These are phyloP conservation scores for Linaria vulgaris DNA, from an alignment of 257 asterid species.

Conservation along the genomic window DNA sequence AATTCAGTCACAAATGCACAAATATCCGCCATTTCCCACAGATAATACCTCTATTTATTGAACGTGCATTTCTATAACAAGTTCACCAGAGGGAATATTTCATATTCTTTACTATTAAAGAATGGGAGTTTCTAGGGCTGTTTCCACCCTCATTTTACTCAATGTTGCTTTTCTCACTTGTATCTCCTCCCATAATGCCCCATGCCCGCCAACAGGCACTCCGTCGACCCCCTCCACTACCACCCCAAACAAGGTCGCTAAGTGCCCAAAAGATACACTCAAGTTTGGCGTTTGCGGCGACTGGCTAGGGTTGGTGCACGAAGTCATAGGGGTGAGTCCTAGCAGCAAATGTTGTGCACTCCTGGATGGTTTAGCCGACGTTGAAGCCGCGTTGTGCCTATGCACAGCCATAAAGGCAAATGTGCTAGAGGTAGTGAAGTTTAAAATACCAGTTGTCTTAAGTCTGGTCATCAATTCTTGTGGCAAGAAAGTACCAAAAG, in stretches of 20 bases:
- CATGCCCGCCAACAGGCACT: constrained; percentile 49
- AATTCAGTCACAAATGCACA: constrained; percentile 21
- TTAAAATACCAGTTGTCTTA: constrained; percentile 61
- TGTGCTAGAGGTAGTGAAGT: constrained; percentile 47
- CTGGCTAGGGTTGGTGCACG: constrained; percentile 82
- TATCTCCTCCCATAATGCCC: constrained; percentile 42
- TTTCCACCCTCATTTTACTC: constrained; percentile 37
- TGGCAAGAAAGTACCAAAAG: constrained; percentile 78
- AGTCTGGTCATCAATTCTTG: constrained; percentile 67
- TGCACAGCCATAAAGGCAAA: constrained; percentile 86
- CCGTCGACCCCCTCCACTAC: too few relatives aligned
- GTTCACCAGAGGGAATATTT: neutral
- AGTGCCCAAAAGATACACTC: constrained; percentile 77
- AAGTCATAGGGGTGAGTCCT: constrained; percentile 64
- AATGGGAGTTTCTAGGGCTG: constrained; percentile 43
- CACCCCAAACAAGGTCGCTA: constrained; percentile 34
- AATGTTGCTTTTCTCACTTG: constrained; percentile 42
- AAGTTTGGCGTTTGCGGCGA: constrained; percentile 86
- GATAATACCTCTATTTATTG: constrained; percentile 3
- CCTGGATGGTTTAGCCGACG: constrained; percentile 64
- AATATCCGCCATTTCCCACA: constrained; percentile 7
- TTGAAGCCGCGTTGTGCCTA: constrained; percentile 85
- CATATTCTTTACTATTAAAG: constrained; percentile 1
- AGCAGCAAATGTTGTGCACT: constrained; percentile 63
- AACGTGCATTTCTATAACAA: neutral